These are phyloP conservation scores for Brachypodium distachyon DNA, from an alignment of 202 grass and related monocot species.

Conservation along the genomic window DNA sequence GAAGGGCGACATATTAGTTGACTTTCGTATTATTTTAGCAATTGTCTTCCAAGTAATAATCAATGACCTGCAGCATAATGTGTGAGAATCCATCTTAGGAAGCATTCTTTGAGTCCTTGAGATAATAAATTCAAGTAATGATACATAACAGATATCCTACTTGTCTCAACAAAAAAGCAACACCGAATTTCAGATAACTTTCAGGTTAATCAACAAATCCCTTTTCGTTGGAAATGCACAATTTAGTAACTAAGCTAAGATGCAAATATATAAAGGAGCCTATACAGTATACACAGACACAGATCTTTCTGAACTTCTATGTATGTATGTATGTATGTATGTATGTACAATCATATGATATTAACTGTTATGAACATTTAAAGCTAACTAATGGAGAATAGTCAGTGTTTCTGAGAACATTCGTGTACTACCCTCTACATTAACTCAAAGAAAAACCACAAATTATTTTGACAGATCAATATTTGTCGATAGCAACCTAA, in stretches of 20 bases:
- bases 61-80: constrained; percentile 43
- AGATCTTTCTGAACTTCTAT: not conserved
- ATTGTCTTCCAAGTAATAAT: constrained; percentile 46
- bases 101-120: not conserved
- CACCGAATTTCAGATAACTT: not conserved
- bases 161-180: not conserved
- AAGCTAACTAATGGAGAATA: not conserved
- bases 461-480: not conserved
- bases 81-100: not conserved
- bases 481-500: not conserved
- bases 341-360: not conserved
- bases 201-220: not conserved
- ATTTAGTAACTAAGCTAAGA: not conserved
- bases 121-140: not conserved
- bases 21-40: constrained; percentile 47
- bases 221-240: not conserved
- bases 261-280: not conserved
- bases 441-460: not conserved
- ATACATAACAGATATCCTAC: not conserved
- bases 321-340: no score
- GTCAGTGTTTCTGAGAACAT: not conserved
- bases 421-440: not conserved
- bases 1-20: not conserved
- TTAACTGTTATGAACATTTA: not conserved
- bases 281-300: not conserved